phyloP scores from a whole-genome alignment of 192 early-diverging fungal species.

The Umbelopsis ramanniana region DNA sequence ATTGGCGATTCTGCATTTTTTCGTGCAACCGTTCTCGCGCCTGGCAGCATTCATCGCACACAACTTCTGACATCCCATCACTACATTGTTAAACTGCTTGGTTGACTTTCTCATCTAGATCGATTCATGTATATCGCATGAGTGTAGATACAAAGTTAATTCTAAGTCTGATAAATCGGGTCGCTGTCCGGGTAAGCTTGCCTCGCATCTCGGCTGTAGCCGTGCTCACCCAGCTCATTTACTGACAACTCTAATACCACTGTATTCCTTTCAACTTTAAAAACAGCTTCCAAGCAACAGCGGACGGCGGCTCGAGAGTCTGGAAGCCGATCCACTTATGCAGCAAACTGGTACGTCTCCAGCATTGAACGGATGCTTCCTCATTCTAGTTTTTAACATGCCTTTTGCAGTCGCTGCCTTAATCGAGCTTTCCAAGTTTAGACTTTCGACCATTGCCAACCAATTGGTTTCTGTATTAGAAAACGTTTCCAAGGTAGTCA shows the following conservation, averaged over 20 bases:
- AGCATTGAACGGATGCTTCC: neutral
- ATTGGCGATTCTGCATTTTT: constrained; percentile 12
- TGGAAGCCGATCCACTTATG: constrained; percentile 80
- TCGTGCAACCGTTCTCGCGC: neutral
- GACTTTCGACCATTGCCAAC: constrained; percentile 69
- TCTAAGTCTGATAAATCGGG: constrained; percentile 39
- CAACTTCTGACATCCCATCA: neutral
- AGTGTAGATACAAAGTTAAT: constrained; percentile 40
- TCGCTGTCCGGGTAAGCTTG: constrained; percentile 36
- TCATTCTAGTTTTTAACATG: neutral
- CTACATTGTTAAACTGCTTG: constrained; percentile 15
- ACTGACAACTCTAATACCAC: constrained; percentile 4
- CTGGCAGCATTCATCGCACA: neutral
- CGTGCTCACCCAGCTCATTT: neutral
- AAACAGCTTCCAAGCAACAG: constrained; percentile 77
- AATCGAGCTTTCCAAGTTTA: constrained; percentile 77
- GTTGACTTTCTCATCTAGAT: constrained; percentile 10
- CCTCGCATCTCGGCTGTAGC: neutral
- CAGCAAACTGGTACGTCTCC: constrained; percentile 59
- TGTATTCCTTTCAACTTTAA: constrained; percentile 3
- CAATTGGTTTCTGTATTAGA: constrained; percentile 76
- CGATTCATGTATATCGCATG: constrained; percentile 29
- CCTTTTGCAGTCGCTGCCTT: constrained; percentile 62
- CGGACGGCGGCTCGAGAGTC: constrained; percentile 59
- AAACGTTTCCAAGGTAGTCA: constrained; percentile 64